Evolutionary conservation across 2,329 filamentous ascomycete genomes (phyloP), one percentile per base, ranked within the genome.

Genomic region (Aspergillus sp.): DNA sequence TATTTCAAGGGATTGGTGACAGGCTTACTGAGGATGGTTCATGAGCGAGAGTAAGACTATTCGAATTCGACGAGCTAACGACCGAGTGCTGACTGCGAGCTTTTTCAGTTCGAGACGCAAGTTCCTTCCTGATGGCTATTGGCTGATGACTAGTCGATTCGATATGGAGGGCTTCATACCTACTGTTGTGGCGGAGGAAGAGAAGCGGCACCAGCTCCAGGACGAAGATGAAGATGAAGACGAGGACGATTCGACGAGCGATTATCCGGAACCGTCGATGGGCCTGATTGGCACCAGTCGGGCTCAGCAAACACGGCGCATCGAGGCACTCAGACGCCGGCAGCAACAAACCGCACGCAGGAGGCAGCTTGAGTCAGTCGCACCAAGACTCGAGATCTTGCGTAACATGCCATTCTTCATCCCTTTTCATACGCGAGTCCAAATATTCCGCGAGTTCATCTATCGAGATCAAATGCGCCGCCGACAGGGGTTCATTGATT

Each of bases 351-450:
- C 73, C 5, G 78, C 78, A 26, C 71, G 80, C 24, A 78, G 80
- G 44, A 78, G 83, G 43, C 74, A 83, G 39, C 63, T 93, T 15
- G 83, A 88, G 29, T 74, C 81, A 10, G 77, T 94, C 39, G 85
- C 82, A 1, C 89, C 91, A 1, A 80, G 89, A 45, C 67, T 95
- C 7, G 88, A 95, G 51, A 83, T 98, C 4, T 62, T 98, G 31
- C 81, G 91, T 45, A 93, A 96, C 50, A 93, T 98, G 79, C 91
- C 91, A 0, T 98, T 96, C 55, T 83, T 89, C 44, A 91, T 98
- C 27, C 91, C 89, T 0, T 98, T 98, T 48, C 77, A 84, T 24
- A 91, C 84, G 0, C 72, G 91, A 29, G 91, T 98, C 4, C 78
- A 86, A 53, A 89, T 96, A 15, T 96, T 98, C 58, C 77, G 88